These are phyloP conservation scores for Leishmania arabica DNA, from an alignment of 208 protist species.

Conservation along the genomic window DNA sequence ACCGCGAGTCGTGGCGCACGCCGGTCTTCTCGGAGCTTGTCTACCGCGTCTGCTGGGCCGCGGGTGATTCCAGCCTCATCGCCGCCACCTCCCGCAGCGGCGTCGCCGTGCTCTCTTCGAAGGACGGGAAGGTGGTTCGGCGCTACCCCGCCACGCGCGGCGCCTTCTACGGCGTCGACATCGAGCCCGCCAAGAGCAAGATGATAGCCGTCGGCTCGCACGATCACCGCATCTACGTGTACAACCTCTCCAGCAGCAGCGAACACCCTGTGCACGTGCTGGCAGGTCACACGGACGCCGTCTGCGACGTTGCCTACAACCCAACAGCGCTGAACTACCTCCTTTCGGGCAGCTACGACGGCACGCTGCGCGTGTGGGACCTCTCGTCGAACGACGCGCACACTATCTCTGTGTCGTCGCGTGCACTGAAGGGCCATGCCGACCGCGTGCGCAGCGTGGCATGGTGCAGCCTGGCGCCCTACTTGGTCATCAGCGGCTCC, in stretches of 20 bases:
- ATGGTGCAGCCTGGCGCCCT: constrained; percentile 88
- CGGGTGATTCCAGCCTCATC: constrained; percentile 55
- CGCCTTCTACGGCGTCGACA: constrained; percentile 65
- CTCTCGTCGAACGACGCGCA: constrained; percentile 62
- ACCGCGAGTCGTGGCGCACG: constrained; percentile 65
- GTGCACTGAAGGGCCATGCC: constrained; percentile 78
- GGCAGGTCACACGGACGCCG: constrained; percentile 76
- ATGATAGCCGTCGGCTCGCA: constrained; percentile 82
- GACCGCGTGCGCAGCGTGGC: constrained; percentile 69
- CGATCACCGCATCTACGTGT: constrained; percentile 83
- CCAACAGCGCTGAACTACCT: constrained; percentile 73
- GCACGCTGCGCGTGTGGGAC: constrained; percentile 92
- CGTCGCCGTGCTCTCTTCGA: constrained; percentile 57
- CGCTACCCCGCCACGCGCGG: constrained; percentile 54
- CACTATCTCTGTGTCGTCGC: constrained; percentile 65
- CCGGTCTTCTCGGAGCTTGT: constrained; percentile 53
- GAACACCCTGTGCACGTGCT: constrained; percentile 56
- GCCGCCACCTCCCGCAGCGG: constrained; percentile 55
- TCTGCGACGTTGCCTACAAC: constrained; percentile 82
- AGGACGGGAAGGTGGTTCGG: constrained; percentile 77
- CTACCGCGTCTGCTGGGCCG: constrained; percentile 52
- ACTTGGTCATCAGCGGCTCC: constrained; percentile 79
- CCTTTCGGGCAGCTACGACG: constrained; percentile 86
- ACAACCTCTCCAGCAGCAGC: constrained; percentile 58
- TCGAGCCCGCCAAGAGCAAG: constrained; percentile 68